These are phyloP conservation scores for Trichoderma brevicompactum DNA, from an alignment of 2,329 filamentous ascomycete genomes.

Conservation along the genomic window DNA sequence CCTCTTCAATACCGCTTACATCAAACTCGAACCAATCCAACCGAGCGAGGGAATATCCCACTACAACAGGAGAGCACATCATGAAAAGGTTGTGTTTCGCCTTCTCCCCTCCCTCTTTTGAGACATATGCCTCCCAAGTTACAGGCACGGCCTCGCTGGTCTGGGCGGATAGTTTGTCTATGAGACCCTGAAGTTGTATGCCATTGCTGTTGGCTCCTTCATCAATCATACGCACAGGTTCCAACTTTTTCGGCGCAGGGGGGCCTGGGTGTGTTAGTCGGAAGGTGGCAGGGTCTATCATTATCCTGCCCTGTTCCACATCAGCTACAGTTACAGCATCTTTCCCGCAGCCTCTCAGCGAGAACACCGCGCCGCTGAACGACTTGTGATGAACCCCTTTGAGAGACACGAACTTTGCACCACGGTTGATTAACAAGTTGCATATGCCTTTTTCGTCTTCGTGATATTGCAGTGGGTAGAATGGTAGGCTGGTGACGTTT, in stretches of 20 bases:
- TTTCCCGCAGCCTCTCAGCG: constrained; percentile 55
- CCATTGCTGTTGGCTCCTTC: constrained; percentile 22
- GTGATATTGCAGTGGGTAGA: constrained; percentile 81
- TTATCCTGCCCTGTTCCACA: constrained; percentile 83
- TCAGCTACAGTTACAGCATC: constrained; percentile 68
- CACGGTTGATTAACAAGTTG: constrained; percentile 72
- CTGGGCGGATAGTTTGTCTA: not conserved
- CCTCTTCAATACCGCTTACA: constrained; percentile 77
- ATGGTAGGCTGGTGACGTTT: constrained; percentile 78
- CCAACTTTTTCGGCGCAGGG: not conserved
- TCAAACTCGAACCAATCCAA: constrained; percentile 91
- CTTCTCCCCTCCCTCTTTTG: not conserved
- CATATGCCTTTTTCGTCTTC: constrained; percentile 69
- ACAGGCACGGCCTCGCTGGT: not conserved
- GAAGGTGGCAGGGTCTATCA: constrained; percentile 84
- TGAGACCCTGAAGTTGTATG: constrained; percentile 28
- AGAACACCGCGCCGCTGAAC: constrained; percentile 83
- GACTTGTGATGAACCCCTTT: constrained; percentile 81
- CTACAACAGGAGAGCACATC: constrained; percentile 74
- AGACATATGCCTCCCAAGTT: not conserved
- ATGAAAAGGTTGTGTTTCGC: constrained; percentile 66
- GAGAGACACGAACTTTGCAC: constrained; percentile 82
- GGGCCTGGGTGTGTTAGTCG: constrained; percentile 75
- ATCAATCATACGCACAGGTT: constrained; percentile 40
- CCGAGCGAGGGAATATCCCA: constrained; percentile 85